Base-by-base conservation (phyloP, 1,284 basidiomycete genomes). In the Coniferiporia sulphurascens region DNA sequence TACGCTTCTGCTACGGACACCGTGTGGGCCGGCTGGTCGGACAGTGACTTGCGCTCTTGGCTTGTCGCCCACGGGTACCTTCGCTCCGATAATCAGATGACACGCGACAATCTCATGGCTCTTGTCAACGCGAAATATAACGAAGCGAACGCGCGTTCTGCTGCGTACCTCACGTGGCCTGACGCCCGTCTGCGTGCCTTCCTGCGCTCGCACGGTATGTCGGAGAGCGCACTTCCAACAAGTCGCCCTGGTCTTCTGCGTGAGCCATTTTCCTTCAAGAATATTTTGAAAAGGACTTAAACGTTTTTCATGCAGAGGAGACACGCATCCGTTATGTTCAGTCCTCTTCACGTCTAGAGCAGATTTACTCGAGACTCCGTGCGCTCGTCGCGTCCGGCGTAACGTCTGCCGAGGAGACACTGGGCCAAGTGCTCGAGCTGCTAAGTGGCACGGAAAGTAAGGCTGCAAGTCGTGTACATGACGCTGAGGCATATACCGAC, bases 121-220 rank as follows among this genome's bases (percentile, higher is more conserved):
- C 63, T 86, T 54, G 87, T 91, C 64, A 77, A 86, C 60, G 78
- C 79, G 56, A 89, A 87, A 83, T 78, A 79, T 70, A 73, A 73
- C 66, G 68, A 72, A 48, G 64, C 68, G 27, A 72, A 74, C 21
- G 67, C 73, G 0, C 75, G 75, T 43, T 74, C 78, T 6, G 80
- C 84, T 3, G 76, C 82, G 1, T 94, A 93, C 72, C 76, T 94
- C 53, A 79, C 82, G n/a, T 95, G 93, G 93, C 91, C 93, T 13
- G 92, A 95, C 67, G 89, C 93, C 2, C 83, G 92, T 49, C 82
- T 95, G 35, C 87, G 93, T 56, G 91, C 89, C 0, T 93, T 87
- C 71, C 80, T 95, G 34, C 82, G 91, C 60, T 83, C 88, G 68
- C 80, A 82, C 62, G 88, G 88, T 53, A 67, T 93, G 43, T 77